phyloP scores from a whole-genome alignment of 2,329 filamentous ascomycete genomes.

The Epicoccum sorghinum region DNA sequence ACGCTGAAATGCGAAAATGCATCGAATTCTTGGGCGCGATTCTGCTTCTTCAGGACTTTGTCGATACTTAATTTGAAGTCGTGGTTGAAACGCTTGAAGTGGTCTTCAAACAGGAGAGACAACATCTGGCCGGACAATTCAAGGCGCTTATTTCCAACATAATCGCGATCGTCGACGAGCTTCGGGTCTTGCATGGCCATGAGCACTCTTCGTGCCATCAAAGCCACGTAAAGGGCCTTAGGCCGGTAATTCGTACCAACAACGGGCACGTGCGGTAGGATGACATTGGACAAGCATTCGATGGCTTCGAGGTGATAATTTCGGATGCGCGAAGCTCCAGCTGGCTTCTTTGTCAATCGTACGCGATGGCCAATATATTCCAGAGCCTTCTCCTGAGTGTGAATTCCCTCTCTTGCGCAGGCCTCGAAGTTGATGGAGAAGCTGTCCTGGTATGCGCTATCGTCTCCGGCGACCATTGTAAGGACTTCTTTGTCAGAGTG shows the following conservation, averaged over 20 bases:
- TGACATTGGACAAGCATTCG: conserved; percentile 88
- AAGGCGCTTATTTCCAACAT: conserved; percentile 95
- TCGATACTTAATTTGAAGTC: conserved; percentile 93
- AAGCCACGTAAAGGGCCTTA: conserved; percentile 95
- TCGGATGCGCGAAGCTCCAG: conserved; percentile 61
- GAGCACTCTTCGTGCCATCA: conserved; percentile 95
- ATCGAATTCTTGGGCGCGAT: conserved; percentile 86
- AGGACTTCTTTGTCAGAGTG: conserved; percentile 95
- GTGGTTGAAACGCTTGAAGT: conserved; percentile 93
- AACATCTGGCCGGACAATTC: conserved; percentile 94
- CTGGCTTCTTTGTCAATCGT: conserved; percentile 71
- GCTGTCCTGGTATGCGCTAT: conserved; percentile 89
- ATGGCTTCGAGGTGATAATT: conserved; percentile 91
- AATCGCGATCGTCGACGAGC: conserved; percentile 94
- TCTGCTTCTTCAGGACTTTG: conserved; percentile 92
- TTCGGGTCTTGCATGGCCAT: conserved; percentile 91
- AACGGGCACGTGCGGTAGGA: conserved; percentile 94
- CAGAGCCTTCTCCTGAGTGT: conserved; percentile 92
- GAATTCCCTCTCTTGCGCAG: conserved; percentile 79
- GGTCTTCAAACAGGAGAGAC: conserved; percentile 91
- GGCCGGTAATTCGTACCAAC: conserved; percentile 91
- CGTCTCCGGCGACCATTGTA: conserved; percentile 84
- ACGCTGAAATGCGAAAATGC: conserved; percentile 83
- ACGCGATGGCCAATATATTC: conserved; percentile 89
- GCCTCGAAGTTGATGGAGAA: conserved; percentile 97